Base-by-base conservation (phyloP, 768 basidiomycete genomes). In the Sarcomyxa edulis region DNA sequence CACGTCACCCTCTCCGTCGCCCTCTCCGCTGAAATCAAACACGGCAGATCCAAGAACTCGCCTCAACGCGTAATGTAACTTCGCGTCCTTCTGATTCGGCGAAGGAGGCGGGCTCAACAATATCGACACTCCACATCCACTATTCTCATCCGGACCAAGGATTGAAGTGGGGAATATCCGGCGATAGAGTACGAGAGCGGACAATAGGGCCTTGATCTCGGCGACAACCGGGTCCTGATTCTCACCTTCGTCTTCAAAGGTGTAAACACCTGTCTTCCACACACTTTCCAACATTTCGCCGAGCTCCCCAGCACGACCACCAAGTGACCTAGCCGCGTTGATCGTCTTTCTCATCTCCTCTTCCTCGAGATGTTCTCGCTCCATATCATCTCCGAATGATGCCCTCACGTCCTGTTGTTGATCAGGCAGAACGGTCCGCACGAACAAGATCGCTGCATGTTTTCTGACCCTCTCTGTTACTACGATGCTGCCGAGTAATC, bases 71-170 rank as follows among this genome's bases (percentile, higher is more conserved):
- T 61, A 59, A 36, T 69, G 58, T 42, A 72, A 54, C 42, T 56
- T 65, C 33, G 57, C 54, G 32, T 70, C 69, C 35, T 54, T 59
- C 42, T 58, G 52, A n/a, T 68, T 65, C 4, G 77, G 75, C 31
- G 64, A 76, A 1, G 81, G 78, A 7, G 81, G 79, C 3, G 80
- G 81, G 19, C 78, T 81, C 39, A 78, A 56, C 27, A 78, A 51
- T 18, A 62, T 61, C 25, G 71, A 64, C 26, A 50, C 50, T 34
- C 45, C 52, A 12, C 29, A 37, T n/a, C 15, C 40, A 19, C 27
- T 42, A 16, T 21, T 19, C 24, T 21, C 24, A 18, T 26, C 36
- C 19, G 7, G 26, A 28, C 40, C 32, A 15, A 44, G 22, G 19
- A 42, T 39, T 19, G 49, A 50, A 6, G 53, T 45, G 12, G 68